A percentile compares a stretch with the other conserved stretches of the same genome.
Evolutionary conservation across 257 asterid genomes (phyloP).

Genomic region (Ehretia macrophylla): DNA sequence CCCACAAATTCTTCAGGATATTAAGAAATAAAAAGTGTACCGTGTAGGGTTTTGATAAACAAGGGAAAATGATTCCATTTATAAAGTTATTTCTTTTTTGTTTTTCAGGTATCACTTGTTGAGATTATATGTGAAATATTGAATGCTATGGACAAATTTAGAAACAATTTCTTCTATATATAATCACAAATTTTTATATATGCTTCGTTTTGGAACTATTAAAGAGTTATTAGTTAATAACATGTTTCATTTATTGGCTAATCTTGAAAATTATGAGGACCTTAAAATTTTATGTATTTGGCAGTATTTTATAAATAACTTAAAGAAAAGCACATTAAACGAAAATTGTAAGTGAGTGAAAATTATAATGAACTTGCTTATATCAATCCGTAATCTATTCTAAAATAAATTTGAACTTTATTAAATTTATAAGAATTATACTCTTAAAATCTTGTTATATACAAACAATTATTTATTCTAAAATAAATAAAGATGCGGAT

Average conservation of each 20-base stretch:
- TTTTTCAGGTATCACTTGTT: background rate
- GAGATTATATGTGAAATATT: background rate
- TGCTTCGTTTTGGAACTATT: too few relatives aligned
- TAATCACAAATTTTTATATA: too few relatives aligned
- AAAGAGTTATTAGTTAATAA: background rate
- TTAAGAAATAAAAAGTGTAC: background rate
- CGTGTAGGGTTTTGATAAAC: background rate
- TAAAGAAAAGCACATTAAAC: background rate
- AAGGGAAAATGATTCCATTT: background rate
- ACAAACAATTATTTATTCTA: background rate
- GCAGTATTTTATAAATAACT: background rate
- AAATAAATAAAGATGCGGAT: too few relatives aligned
- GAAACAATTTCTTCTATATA: too few relatives aligned
- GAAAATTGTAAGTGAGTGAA: background rate
- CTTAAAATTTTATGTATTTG: background rate
- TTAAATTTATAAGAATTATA: background rate
- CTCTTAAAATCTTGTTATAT: too few relatives aligned
- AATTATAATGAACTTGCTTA: background rate
- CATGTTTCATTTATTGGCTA: background rate
- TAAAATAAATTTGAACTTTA: too few relatives aligned
- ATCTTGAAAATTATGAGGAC: background rate
- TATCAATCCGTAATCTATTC: too few relatives aligned
- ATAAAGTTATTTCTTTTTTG: background rate
- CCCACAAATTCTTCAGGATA: background rate
- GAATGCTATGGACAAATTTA: background rate